These are phyloP conservation scores for Ilyonectria robusta DNA, from an alignment of 2,329 filamentous ascomycete genomes.

Conservation along the genomic window DNA sequence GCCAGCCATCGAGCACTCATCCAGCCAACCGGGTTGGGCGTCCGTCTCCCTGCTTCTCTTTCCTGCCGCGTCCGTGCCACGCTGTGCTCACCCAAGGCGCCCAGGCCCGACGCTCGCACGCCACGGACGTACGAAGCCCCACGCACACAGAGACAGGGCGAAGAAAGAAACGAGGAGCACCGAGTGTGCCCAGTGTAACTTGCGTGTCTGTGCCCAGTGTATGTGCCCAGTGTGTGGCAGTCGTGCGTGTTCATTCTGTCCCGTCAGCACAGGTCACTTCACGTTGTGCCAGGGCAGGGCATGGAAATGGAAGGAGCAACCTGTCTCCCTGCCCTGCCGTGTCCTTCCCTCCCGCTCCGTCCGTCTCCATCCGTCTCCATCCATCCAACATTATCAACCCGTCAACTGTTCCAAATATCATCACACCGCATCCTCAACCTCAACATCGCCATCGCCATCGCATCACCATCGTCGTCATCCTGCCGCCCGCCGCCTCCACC, in stretches of 20 bases:
- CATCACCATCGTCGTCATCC: neutral
- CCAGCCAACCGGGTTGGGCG: neutral
- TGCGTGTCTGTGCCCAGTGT: neutral
- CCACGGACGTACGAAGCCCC: too few species aligned
- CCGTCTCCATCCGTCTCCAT: neutral
- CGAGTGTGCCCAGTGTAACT: neutral
- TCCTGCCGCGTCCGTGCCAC: neutral
- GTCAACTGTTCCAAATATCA: constrained; percentile 13
- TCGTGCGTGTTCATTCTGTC: neutral
- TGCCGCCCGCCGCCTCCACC: neutral
- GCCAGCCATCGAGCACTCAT: constrained; percentile 6
- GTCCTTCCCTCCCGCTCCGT: constrained; percentile 26
- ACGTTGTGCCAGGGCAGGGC: constrained; percentile 6
- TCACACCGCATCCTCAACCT: constrained; percentile 1
- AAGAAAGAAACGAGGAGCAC: too few species aligned
- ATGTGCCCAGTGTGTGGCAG: neutral
- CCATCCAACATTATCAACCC: constrained; percentile 1
- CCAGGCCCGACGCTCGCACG: too few species aligned
- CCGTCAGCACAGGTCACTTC: constrained; percentile 4
- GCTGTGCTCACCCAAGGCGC: too few species aligned
- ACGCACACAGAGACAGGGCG: too few species aligned
- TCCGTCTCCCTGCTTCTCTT: neutral
- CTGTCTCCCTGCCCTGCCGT: neutral
- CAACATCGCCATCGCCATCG: constrained; percentile 5
- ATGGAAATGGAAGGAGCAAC: constrained; percentile 4